A percentile compares a stretch with the other conserved stretches of the same genome.
Evolutionary conservation across 164 flowering plant genomes (phyloP).

Genomic region (Sedum album): DNA sequence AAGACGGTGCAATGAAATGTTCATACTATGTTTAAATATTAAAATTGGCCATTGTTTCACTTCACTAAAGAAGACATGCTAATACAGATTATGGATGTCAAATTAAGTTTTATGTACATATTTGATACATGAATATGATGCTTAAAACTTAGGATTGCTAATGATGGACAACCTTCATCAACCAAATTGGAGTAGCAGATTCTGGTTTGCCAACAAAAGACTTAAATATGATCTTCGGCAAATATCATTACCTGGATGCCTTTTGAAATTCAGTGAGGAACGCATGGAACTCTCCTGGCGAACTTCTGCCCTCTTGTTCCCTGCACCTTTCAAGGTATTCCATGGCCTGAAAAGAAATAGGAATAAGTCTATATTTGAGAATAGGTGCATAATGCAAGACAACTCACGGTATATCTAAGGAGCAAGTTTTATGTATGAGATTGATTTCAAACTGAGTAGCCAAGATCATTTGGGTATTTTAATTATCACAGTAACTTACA

Average conservation of each 20-base stretch:
- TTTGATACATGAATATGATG: not conserved
- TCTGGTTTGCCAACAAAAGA: not conserved
- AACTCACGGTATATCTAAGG: not conserved
- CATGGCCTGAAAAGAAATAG: conserved; percentile 59
- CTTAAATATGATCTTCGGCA: not conserved
- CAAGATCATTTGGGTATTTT: not conserved
- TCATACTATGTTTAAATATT: no score
- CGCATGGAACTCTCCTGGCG: conserved; percentile 47
- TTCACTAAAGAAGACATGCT: no score
- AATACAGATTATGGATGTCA: no score
- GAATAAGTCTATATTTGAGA: not conserved
- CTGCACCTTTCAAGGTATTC: conserved; percentile 60
- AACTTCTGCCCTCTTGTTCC: conserved; percentile 58
- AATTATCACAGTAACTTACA: not conserved
- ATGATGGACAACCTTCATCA: not conserved
- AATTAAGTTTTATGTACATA: not conserved
- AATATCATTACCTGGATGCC: conserved; percentile 62
- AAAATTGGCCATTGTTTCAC: no score
- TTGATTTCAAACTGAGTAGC: not conserved
- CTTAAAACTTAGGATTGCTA: not conserved
- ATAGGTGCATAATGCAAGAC: not conserved
- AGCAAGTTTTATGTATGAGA: not conserved
- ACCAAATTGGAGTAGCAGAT: not conserved
- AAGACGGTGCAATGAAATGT: not conserved
- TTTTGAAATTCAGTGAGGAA: conserved; percentile 80